Conservation (phyloP, 148 eudicot genomes). For the Linanthus parryae region DNA sequence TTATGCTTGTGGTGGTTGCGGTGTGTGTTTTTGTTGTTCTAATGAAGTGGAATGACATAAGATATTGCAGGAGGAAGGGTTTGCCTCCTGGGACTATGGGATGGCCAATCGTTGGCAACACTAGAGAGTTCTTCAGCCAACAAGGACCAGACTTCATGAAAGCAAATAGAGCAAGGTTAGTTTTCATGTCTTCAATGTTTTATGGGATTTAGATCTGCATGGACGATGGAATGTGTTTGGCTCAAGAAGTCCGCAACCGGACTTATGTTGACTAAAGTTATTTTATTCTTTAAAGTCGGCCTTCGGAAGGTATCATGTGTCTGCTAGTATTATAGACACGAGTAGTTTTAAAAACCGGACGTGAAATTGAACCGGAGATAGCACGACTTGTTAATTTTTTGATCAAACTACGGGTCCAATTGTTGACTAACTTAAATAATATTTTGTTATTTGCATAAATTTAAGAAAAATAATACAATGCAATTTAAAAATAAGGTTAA, state of each 20-base stretch:
- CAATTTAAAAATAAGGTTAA: too few species aligned
- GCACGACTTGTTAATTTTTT: too few species aligned
- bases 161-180: conserved; percentile 55
- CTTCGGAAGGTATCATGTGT: background rate
- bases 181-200: background rate
- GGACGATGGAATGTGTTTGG: too few species aligned
- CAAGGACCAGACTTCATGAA: conserved; percentile 73
- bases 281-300: background rate
- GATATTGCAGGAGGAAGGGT: conserved; percentile 43
- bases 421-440: too few species aligned
- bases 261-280: background rate
- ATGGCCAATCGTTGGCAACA: conserved; percentile 78
- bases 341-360: too few species aligned
- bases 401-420: too few species aligned
- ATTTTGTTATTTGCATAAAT: too few species aligned
- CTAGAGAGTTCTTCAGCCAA: conserved; percentile 52
- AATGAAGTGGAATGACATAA: conserved; percentile 60
- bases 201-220: too few species aligned
- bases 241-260: background rate
- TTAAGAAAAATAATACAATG: too few species aligned
- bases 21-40: conserved; percentile 20
- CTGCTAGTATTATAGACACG: background rate
- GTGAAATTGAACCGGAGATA: too few species aligned
- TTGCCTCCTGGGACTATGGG: conserved; percentile 92
- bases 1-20: conserved; percentile 7